Base-by-base conservation (phyloP, 108 stramenopile species). In the Craspedostauros australis region DNA sequence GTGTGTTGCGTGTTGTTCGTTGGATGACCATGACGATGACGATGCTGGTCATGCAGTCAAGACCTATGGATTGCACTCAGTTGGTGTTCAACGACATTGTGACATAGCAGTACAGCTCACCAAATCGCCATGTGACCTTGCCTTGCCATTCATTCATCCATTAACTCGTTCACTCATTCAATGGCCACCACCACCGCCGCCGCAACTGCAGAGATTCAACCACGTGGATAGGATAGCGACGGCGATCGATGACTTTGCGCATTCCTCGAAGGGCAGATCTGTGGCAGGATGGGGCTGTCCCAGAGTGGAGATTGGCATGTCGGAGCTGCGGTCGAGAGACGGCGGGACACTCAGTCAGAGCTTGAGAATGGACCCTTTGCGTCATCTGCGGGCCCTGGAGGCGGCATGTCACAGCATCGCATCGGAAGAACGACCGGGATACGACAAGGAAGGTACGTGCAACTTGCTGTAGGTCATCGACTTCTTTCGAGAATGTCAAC, bases 371-470 rank as follows among this genome's bases (percentile, higher is more conserved):
- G 84, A 91, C 53, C 90, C 90, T 31, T 47, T 87, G 2, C 81
- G 83, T 26, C 86, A 93, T 61, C 55, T 93, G 12, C 60, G 87
- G 21, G 91, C 91, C 2, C 39, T 93, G 47, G 87, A 88, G 46
- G 65, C 68, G 0, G 83, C 87, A 19, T 83, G 78, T 39, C 82
- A 87, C 66, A 71, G 73, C 38, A 46, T 89, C 40, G 91, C 83
- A 27, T 47, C 47, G 27, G 79, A 89, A 52, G 71, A 70, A 29
- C 66, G 84, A 20, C 85, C 86, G 24, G 82, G 83, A 22, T 87
- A 84, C 56, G 82, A 86, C 50, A 85, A 88, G 55, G 68, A 74
- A 33, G 73, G 73, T 68, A 55, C 24, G 62, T 34, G 39, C 18
- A 2, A 6, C n/a, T n/a, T n/a, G n/a, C 3, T 46, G 18, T 5